phyloP scores from a whole-genome alignment of 768 basidiomycete species.

The Rhizopogon vesiculosus region DNA sequence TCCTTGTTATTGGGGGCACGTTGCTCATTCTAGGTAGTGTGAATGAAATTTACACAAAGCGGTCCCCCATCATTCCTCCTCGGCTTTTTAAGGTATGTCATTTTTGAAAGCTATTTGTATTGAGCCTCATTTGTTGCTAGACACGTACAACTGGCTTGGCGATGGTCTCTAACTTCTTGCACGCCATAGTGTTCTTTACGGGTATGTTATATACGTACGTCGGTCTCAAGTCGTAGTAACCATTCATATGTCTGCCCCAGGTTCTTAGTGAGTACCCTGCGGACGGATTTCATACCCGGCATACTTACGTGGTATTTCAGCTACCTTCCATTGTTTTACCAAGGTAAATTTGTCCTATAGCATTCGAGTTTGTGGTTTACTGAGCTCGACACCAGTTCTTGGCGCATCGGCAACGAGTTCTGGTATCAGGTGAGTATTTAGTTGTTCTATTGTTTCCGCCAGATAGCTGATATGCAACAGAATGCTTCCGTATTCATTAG shows the following conservation, averaged over 20 bases:
- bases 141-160: conserved; percentile 34
- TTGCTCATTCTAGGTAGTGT: conserved; percentile 24
- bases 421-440: conserved; percentile 22
- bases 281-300: neutral
- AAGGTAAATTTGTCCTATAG: conserved; percentile 13
- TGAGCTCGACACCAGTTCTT: conserved; percentile 16
- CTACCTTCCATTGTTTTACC: conserved; percentile 39
- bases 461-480: conserved; percentile 12
- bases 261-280: conserved; percentile 18
- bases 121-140: conserved; percentile 8
- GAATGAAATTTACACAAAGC: conserved; percentile 31
- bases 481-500: conserved; percentile 32
- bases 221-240: neutral
- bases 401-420: conserved; percentile 31
- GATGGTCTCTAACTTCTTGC: conserved; percentile 29
- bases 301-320: conserved; percentile 11
- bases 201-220: conserved; percentile 13
- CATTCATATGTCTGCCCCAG: conserved; percentile 8
- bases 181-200: conserved; percentile 27
- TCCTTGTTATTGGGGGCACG: conserved; percentile 29
- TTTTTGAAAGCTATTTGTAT: neutral
- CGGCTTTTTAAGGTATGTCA: conserved; percentile 31
- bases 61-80: conserved; percentile 35
- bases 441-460: too few species aligned
- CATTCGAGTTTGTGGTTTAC: neutral